Percentiles rank a stretch among this genome's conserved stretches.
Evolutionary conservation across 495 filamentous ascomycete species (phyloP).

Genomic region (Penicillium riverlandense): DNA sequence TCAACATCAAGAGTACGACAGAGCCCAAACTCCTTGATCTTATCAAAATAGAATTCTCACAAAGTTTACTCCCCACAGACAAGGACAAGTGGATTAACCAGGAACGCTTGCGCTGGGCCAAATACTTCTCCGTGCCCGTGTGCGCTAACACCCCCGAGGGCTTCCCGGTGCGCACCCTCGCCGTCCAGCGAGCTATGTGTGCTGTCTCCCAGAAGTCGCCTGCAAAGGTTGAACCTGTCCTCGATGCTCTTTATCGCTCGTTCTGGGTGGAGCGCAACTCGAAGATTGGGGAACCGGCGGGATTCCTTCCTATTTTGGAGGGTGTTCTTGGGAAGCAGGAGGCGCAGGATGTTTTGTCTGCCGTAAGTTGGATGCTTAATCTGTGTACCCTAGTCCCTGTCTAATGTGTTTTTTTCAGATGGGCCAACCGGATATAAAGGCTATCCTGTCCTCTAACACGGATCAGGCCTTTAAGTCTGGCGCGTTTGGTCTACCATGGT

Average conservation of each 20-base stretch:
- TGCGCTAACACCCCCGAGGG: conserved; percentile 36
- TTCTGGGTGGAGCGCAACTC: conserved; percentile 50
- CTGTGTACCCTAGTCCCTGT: too few relatives aligned
- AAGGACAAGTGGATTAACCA: conserved; percentile 57
- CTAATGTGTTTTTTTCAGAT: conserved; percentile 9
- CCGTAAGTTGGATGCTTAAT: conserved; percentile 10
- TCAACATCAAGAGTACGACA: conserved; percentile 60
- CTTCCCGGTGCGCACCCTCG: conserved; percentile 53
- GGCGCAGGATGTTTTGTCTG: conserved; percentile 33
- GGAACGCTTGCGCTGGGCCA: conserved; percentile 58
- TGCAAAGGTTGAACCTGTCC: conserved; percentile 29
- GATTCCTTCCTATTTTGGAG: conserved; percentile 37
- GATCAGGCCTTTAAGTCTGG: conserved; percentile 50
- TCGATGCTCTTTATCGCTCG: conserved; percentile 46
- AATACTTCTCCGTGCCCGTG: conserved; percentile 55
- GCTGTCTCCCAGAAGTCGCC: conserved; percentile 32
- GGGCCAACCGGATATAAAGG: conserved; percentile 44
- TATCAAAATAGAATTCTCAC: neutral
- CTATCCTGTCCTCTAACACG: conserved; percentile 46
- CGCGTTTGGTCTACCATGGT: conserved; percentile 69
- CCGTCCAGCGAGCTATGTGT: conserved; percentile 42
- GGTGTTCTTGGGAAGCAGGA: conserved; percentile 43
- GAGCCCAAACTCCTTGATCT: neutral
- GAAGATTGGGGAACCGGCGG: conserved; percentile 43
- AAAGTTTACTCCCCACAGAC: conserved; percentile 34